phyloP scores from a whole-genome alignment of 345 rosid genomes.

The Orychophragmus violaceus region DNA sequence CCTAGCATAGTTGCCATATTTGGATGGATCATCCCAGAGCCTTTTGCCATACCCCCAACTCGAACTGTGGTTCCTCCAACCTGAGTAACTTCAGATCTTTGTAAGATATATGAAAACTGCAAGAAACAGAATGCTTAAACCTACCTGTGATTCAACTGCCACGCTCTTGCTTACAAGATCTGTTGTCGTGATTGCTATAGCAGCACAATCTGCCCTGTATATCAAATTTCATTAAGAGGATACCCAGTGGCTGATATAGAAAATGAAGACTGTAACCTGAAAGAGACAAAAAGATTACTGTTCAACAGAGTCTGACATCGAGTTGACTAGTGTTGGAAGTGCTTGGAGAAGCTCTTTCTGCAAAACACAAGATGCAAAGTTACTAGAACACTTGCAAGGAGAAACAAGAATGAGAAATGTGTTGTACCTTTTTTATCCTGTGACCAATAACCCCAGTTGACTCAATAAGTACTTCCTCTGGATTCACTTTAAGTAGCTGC shows the following conservation, averaged over 20 bases:
- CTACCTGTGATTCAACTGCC: conserved; percentile 74
- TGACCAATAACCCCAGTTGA: conserved; percentile 97
- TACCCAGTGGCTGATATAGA: not conserved
- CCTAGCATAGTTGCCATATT: conserved; percentile 98
- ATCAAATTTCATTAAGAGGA: not conserved
- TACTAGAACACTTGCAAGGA: not conserved
- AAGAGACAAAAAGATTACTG: conserved; percentile 39
- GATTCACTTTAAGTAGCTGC: conserved; percentile 57
- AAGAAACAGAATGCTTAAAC: not conserved
- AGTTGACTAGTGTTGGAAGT: conserved; percentile 61
- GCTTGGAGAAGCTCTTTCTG: conserved; percentile 79
- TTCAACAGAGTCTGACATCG: conserved; percentile 50
- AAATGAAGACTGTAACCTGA: not conserved
- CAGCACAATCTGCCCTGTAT: conserved; percentile 92
- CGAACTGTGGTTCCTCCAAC: conserved; percentile 61
- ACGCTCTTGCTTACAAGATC: conserved; percentile 98
- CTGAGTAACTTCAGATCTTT: conserved; percentile 32
- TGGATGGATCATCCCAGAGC: conserved; percentile 99
- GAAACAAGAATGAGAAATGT: too few species aligned
- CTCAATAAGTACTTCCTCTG: conserved; percentile 70
- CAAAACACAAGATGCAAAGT: conserved; percentile 3
- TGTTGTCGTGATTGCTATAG: conserved; percentile 92
- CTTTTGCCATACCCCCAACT: conserved; percentile 97
- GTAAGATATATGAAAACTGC: not conserved
- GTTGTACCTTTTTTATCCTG: conserved; percentile 73